phyloP scores from a whole-genome alignment of 441 rosid genomes.

The Erodium moschatum region DNA sequence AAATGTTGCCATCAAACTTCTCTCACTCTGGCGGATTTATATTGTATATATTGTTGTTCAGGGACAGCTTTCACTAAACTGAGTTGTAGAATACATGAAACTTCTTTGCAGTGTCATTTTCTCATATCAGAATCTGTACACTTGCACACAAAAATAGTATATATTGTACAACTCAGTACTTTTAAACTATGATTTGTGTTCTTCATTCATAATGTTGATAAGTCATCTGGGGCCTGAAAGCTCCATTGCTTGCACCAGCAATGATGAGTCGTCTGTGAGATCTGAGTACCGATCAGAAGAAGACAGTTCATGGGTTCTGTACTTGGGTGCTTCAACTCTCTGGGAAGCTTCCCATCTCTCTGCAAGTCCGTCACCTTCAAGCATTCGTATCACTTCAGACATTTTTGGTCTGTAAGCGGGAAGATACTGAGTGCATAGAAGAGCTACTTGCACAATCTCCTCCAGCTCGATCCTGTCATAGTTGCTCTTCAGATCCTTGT shows the following conservation, averaged over 20 bases:
- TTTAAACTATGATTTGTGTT: slow-evolving; percentile 8
- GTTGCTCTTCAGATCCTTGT: slow-evolving; percentile 65
- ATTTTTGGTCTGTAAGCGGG: slow-evolving; percentile 85
- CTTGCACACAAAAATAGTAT: slow-evolving; percentile 5
- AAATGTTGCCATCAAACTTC: too few species aligned
- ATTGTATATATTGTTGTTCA: too few species aligned
- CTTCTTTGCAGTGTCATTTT: slow-evolving; percentile 8
- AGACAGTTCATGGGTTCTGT: slow-evolving; percentile 47
- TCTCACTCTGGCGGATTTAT: too few species aligned
- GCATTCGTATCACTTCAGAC: slow-evolving; percentile 92
- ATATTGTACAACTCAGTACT: not conserved
- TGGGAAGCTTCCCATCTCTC: slow-evolving; percentile 96
- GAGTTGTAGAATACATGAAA: slow-evolving; percentile 9
- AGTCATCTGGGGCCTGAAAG: slow-evolving; percentile 88
- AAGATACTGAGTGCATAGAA: slow-evolving; percentile 68
- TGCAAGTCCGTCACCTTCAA: slow-evolving; percentile 87
- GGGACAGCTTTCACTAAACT: slow-evolving; percentile 9
- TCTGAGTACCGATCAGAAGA: slow-evolving; percentile 66
- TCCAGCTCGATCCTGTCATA: slow-evolving; percentile 76
- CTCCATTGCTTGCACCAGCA: slow-evolving; percentile 83
- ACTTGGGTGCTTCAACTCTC: slow-evolving; percentile 47
- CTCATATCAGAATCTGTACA: slow-evolving; percentile 26
- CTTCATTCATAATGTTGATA: too few species aligned
- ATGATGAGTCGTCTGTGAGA: slow-evolving; percentile 70
- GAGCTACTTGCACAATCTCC: slow-evolving; percentile 76